Evolutionary conservation across 2,329 filamentous ascomycete species (phyloP), one percentile per base, ranked within the genome.

Genomic region (Pseudodiploospora longispora): DNA sequence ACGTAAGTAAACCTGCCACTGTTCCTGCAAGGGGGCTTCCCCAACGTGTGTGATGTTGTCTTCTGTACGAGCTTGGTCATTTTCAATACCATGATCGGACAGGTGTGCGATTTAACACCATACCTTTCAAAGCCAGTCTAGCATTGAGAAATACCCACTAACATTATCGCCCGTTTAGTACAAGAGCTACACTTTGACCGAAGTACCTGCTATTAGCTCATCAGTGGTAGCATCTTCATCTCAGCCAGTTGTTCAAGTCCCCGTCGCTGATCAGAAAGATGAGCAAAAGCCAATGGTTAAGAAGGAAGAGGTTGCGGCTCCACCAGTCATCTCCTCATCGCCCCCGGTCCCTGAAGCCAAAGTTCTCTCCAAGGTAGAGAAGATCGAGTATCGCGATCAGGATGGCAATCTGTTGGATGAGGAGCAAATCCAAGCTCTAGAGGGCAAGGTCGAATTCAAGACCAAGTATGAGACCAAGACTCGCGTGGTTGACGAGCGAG

Each of bases 401-500:
- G 75, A 95, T 55, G 93, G 93, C 52, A 96, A 96, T 59, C 64
- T 97, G 30, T 77, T 98, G 30, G 72, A 91, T 58, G 80, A 85
- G 43, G 85, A 89, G 58, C 80, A 95, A 61, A 89, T 98, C 47
- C 80, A 85, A 57, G 79, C 78, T 19, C 78, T 98, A 30, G 79
- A 91, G 63, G 93, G 91, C 57, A 94, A 95, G 66, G 90, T 97
- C 47, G 87, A 88, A 57, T 96, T 98, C 69, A 83, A 94, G 69
- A 97, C 93, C 9, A 85, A 84, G 53, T 96, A 96, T 62, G 91
- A 97, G 72, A 96, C 91, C n/a, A 79, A 86, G 52, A 96, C 89
- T 6, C 83, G 87, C 46, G 67, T 97, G 44, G 74, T 95, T 35
- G 88, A 95, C 63, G 78, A 78, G 42, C 64, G 80, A 36, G 93